These are phyloP conservation scores for Fusarium napiforme DNA, from an alignment of 2,329 filamentous ascomycete species.

Conservation along the genomic window DNA sequence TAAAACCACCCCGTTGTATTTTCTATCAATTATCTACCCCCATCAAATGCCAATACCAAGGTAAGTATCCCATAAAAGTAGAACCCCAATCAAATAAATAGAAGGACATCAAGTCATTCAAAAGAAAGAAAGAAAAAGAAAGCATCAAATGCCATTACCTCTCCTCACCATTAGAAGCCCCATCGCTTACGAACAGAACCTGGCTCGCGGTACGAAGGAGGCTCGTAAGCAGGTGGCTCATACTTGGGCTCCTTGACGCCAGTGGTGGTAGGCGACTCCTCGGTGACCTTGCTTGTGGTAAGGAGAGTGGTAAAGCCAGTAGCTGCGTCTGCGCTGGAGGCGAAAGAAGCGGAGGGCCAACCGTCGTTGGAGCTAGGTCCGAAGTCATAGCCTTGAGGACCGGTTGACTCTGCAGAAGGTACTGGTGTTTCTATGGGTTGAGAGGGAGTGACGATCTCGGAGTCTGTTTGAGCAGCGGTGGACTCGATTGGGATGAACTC, in stretches of 20 bases:
- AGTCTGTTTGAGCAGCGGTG: not conserved
- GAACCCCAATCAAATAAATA: not conserved
- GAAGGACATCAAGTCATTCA: conserved; percentile 25
- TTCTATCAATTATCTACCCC: conserved; percentile 35
- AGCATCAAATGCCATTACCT: not conserved
- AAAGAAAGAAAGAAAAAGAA: conserved; percentile 13
- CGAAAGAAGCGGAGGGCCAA: conserved; percentile 23
- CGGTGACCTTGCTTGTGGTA: conserved; percentile 35
- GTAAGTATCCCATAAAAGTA: conserved; percentile 7
- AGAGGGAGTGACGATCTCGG: not conserved
- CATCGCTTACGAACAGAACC: conserved; percentile 39
- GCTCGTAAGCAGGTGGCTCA: conserved; percentile 40
- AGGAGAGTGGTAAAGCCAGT: conserved; percentile 38
- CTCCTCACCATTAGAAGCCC: conserved; percentile 15
- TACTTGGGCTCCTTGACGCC: conserved; percentile 27
- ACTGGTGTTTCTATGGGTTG: not conserved
- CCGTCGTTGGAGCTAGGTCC: conserved; percentile 5
- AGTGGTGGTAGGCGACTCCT: not conserved
- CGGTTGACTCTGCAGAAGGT: not conserved
- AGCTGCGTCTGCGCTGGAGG: conserved; percentile 21
- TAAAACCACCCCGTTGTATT: conserved; percentile 21
- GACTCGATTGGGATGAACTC: conserved; percentile 6
- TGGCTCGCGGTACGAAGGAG: conserved; percentile 35
- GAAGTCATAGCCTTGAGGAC: conserved; percentile 30
- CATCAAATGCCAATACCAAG: not conserved